Base-by-base conservation (phyloP, 139 green algal species). In the Diplosphaera chodatii region DNA sequence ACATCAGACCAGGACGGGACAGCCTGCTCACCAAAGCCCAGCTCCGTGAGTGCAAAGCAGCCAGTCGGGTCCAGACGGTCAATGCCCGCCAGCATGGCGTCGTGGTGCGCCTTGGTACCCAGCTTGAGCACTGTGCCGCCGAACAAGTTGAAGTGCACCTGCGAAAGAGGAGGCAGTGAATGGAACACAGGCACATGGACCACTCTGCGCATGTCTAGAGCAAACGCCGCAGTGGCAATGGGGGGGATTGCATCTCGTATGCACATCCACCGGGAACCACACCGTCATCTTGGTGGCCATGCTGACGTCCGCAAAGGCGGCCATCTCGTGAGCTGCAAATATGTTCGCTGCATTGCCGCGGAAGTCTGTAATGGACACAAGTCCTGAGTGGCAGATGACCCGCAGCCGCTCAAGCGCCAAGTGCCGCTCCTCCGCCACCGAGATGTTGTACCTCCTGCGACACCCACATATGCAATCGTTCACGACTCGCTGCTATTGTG, bases 31-130 rank as follows among this genome's bases (percentile, higher is more conserved):
- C n/a, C 91, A 72, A 86, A 97, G 27, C 92, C 92, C 32, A 97
- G 83, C 86, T 97, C 92, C 0, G 92, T 97, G 4, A 97, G 89
- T 2, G 83, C 92, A 78, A 97, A 97, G 85, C 91, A 96, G 63
- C 91, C 92, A 10, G 90, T 82, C 32, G 81, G 76, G 20, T 87
- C 76, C 40, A 95, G 62, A 4, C 74, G 77, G 74, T 96, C 89
- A 41, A 97, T 96, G 22, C 77, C 73, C 0, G 68, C 64, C 59
- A 94, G 71, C 64, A 97, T 74, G 23, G 73, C 73, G 20, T 89
- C 83, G 70, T 96, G 88, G 80, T 96, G 90, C 1, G 68, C 33
- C 63, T 82, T 71, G 2, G 89, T 96, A 63, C 92, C 85, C 65
- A 97, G 84, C 85, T 94, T 96, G 6, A 97, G 83, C 71, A 97